Conservation (phyloP, 441 rosid genomes). For the Croton setiger region DNA sequence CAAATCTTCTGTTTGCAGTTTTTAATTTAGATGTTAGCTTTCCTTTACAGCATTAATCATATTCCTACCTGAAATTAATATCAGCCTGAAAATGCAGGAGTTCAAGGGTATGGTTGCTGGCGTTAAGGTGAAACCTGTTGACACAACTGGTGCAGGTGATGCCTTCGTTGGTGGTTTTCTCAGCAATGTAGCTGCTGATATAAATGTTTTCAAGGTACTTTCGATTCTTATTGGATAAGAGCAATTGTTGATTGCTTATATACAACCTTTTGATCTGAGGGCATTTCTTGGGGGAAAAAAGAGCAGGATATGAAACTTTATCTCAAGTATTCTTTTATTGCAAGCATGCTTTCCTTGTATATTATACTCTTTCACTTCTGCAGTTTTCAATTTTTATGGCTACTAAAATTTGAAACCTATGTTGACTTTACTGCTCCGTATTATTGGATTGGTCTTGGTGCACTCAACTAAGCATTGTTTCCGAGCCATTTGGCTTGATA, state of each 20-base stretch:
- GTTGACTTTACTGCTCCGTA: not conserved
- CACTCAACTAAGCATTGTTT: not conserved
- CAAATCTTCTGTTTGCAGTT: not conserved
- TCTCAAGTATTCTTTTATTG: no score
- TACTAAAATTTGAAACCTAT: not conserved
- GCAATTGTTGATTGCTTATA: conserved; percentile 2
- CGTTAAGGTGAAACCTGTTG: conserved; percentile 76
- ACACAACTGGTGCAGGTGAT: conserved; percentile 98
- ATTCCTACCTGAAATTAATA: not conserved
- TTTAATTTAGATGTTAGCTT: conserved; percentile 3
- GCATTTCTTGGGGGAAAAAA: not conserved
- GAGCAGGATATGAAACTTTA: not conserved
- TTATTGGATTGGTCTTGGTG: no score
- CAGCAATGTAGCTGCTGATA: conserved; percentile 66
- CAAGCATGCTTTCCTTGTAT: not conserved
- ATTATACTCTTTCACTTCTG: not conserved
- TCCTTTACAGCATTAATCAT: not conserved
- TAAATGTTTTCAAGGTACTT: conserved; percentile 53
- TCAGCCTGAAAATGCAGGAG: conserved; percentile 42
- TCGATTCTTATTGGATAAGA: conserved; percentile 2
- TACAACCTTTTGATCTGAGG: not conserved
- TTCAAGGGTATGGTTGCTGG: conserved; percentile 81
- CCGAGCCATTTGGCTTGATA: not conserved
- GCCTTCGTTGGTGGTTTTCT: conserved; percentile 89
- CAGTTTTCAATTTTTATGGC: not conserved